phyloP scores from a whole-genome alignment of 345 rosid species.

The Laguncularia racemosa region DNA sequence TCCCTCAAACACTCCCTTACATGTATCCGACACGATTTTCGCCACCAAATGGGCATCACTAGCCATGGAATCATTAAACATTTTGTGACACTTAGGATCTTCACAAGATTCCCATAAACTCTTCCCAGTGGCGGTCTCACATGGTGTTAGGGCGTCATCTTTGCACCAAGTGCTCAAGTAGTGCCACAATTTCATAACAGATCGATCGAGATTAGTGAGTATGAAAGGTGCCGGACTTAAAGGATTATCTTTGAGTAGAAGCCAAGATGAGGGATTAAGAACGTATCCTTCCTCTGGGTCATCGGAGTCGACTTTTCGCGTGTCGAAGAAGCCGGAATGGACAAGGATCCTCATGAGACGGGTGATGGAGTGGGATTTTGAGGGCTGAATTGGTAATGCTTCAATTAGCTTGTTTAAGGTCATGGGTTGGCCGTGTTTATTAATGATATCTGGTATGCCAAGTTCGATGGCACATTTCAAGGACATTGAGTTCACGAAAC shows the following conservation, averaged over 20 bases:
- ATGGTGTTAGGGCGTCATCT: slow-evolving; percentile 6
- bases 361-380: slow-evolving; percentile 12
- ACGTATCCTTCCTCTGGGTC: slow-evolving; percentile 11
- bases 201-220: slow-evolving; percentile 9
- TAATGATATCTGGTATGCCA: slow-evolving; percentile 33
- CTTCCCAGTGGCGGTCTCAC: slow-evolving; percentile 7
- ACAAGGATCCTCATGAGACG: slow-evolving; percentile 31
- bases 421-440: slow-evolving; percentile 31
- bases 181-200: slow-evolving; percentile 4
- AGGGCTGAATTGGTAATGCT: slow-evolving; percentile 8
- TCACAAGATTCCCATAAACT: slow-evolving; percentile 2
- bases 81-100: background rate
- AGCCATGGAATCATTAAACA: slow-evolving; percentile 21
- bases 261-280: slow-evolving; percentile 13
- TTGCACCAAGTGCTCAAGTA: slow-evolving; percentile 23
- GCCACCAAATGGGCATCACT: slow-evolving; percentile 14
- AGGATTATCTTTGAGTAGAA: slow-evolving; percentile 17
- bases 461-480: slow-evolving; percentile 32
- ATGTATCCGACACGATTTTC: slow-evolving; percentile 1
- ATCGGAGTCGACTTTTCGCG: background rate
- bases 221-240: background rate
- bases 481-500: slow-evolving; percentile 26
- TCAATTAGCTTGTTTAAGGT: slow-evolving; percentile 14
- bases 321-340: slow-evolving; percentile 32
- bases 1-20: slow-evolving; percentile 18